Conservation (phyloP, 2,329 filamentous ascomycete species). For the Zasmidium citrigriseum region DNA sequence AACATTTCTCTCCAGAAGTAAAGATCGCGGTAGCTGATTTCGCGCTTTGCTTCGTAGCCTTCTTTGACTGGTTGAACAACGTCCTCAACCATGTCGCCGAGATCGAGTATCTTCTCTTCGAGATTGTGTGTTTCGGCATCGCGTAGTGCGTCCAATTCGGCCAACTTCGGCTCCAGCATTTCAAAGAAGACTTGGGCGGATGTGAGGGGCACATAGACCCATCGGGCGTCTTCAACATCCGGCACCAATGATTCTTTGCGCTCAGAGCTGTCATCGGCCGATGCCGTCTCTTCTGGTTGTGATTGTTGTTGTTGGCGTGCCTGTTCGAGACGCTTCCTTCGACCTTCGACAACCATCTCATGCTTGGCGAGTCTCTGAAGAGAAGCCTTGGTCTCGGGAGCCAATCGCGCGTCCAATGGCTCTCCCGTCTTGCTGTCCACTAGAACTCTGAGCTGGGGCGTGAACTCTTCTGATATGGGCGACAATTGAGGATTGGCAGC, state of each 20-base stretch:
- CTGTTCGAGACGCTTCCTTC: constrained; percentile 26
- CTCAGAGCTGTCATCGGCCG: constrained; percentile 1
- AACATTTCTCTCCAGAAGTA: constrained; percentile 80
- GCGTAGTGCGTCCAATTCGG: constrained; percentile 68
- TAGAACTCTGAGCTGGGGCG: constrained; percentile 70
- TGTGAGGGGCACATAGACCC: constrained; percentile 72
- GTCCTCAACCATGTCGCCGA: constrained; percentile 66
- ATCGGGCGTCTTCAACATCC: constrained; percentile 27
- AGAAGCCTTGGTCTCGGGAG: constrained; percentile 64
- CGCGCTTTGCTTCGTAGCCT: constrained; percentile 35
- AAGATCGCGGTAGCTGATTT: constrained; percentile 55
- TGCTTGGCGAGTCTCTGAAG: constrained; percentile 61
- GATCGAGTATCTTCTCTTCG: constrained; percentile 60
- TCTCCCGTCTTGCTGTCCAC: constrained; percentile 67
- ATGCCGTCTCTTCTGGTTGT: background rate
- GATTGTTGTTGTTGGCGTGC: constrained; percentile 11
- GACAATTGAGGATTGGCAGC: constrained; percentile 23
- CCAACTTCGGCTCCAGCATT: constrained; percentile 70
- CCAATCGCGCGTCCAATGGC: constrained; percentile 68
- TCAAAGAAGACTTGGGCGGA: constrained; percentile 81
- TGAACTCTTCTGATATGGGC: constrained; percentile 46
- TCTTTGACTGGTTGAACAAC: constrained; percentile 66
- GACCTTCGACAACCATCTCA: constrained; percentile 43
- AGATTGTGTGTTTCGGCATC: constrained; percentile 65
- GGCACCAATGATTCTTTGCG: constrained; percentile 2